Evolutionary conservation across 2,329 filamentous ascomycete species (phyloP), one percentile per base, ranked within the genome.

Genomic region (Alternaria sp.): DNA sequence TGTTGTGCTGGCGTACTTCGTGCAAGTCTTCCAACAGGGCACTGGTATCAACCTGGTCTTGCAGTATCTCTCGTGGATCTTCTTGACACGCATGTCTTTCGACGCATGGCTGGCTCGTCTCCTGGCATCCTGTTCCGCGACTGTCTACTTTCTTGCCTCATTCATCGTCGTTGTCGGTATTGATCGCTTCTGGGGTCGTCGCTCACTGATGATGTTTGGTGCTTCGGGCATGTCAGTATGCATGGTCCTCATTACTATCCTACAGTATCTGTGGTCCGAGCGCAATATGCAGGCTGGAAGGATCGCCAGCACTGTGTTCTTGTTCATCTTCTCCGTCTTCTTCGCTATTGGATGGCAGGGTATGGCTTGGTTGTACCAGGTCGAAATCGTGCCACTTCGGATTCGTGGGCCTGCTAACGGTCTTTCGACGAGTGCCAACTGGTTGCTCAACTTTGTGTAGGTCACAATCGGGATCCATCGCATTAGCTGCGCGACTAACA

Each of bases 261-360:
- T 72, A 32, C 69, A 73, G 19, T 76, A 74, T 25, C 55, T 77
- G 10, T 73, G 71, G 71, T 64, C 67, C 4, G 69, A 68, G 17
- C 64, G 67, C 4, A 45, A 52, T 3, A 62, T 68, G 15, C 46
- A 59, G 2, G 65, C 68, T 4, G 69, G 69, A n/a, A 78, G 79
- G 13, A 77, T 81, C 30, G 76, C 74, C 6, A 79, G 81, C 19
- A 79, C 81, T 0, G 77, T 96, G 62, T 95, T 96, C 82, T 93
- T 97, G 75, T 91, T 90, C 82, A 90, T 95, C 82, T 96, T 93
- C 85, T 93, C 96, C 83, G 92, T 92, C 85, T 96, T 91, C 85
- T 97, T 97, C 77, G 93, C 93, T 61, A 89, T 88, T 65, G 96
- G 93, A 67, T 96, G 93, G 93, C 86, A 71, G 85, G 86, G 87